These are phyloP conservation scores for Porcisia deanei DNA, from an alignment of 208 protist genomes.

Conservation along the genomic window DNA sequence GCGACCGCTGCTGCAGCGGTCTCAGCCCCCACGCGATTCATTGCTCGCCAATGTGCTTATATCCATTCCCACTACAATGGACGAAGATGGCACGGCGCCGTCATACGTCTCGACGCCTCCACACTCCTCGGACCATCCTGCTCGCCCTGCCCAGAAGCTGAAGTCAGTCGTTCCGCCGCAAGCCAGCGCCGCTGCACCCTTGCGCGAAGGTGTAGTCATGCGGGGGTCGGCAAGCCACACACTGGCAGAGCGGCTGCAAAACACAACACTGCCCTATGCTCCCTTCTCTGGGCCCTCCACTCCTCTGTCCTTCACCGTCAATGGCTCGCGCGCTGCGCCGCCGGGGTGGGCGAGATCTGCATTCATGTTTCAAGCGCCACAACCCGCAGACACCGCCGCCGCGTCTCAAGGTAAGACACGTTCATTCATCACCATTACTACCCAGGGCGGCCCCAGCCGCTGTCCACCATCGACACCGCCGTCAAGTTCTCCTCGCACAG, in stretches of 20 bases:
- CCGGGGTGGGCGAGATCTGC: background rate
- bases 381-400: background rate
- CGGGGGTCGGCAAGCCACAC: conserved; percentile 1
- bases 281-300: background rate
- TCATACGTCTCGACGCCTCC: background rate
- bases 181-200: background rate
- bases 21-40: background rate
- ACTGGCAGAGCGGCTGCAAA: conserved; percentile 7
- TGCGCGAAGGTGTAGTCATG: background rate
- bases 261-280: conserved; percentile 3
- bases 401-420: background rate
- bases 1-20: conserved; percentile 20
- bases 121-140: background rate
- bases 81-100: background rate
- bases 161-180: background rate
- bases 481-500: background rate
- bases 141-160: background rate
- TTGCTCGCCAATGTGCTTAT: background rate
- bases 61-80: background rate
- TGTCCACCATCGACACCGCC: background rate
- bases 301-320: background rate
- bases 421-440: background rate
- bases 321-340: background rate
- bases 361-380: background rate
- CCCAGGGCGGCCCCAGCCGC: background rate